A percentile compares a stretch with the other conserved stretches of the same genome.
These are phyloP conservation scores for Zymoseptoria crescenta DNA, from an alignment of 2,329 filamentous ascomycete genomes.

Conservation along the genomic window DNA sequence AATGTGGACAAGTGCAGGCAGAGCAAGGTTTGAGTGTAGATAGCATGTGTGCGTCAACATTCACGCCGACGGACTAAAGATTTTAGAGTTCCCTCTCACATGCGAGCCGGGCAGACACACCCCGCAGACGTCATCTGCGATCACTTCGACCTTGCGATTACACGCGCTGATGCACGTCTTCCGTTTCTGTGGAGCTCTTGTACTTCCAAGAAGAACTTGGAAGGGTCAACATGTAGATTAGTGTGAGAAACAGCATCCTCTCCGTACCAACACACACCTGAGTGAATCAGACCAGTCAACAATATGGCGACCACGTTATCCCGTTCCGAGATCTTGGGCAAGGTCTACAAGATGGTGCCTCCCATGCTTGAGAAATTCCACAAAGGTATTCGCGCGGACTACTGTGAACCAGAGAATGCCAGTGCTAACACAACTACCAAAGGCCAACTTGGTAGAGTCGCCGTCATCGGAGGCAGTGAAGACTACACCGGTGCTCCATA, in stretches of 20 bases:
- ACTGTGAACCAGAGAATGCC: background rate
- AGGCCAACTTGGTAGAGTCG: conserved; percentile 89
- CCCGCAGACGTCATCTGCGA: background rate
- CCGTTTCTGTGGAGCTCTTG: background rate
- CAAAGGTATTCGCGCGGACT: conserved; percentile 57
- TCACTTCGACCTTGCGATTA: background rate
- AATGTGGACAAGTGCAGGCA: background rate
- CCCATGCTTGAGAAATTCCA: conserved; percentile 94
- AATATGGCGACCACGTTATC: conserved; percentile 44
- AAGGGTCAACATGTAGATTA: background rate
- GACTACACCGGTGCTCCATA: conserved; percentile 97
- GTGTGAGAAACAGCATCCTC: background rate
- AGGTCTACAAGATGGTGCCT: conserved; percentile 83
- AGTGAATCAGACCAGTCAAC: background rate
- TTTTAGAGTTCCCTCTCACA: background rate
- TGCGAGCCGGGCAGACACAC: background rate
- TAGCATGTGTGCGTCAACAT: conserved; percentile 1
- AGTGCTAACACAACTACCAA: conserved; percentile 1
- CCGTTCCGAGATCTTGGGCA: conserved; percentile 67
- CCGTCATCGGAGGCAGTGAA: conserved; percentile 87
- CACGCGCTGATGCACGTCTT: background rate
- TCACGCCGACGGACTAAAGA: background rate
- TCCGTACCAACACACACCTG: background rate
- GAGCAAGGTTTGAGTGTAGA: background rate
- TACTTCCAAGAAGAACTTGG: background rate